Base-by-base conservation (phyloP, 1,284 basidiomycete species). In the Porodaedalea pini region DNA sequence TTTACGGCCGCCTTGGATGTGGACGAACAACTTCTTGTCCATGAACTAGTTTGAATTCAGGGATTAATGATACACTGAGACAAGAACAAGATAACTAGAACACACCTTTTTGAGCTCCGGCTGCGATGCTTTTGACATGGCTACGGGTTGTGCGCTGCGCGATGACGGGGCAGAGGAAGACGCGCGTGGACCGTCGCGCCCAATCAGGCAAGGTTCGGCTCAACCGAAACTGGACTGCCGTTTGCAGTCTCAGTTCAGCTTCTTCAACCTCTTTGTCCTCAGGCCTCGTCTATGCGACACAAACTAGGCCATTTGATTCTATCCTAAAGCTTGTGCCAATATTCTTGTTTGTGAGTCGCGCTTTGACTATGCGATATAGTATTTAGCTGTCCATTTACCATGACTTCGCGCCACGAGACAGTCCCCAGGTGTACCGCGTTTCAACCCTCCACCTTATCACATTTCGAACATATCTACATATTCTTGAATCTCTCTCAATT, bases 21-120 rank as follows among this genome's bases (percentile, higher is more conserved):
- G 88, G 68, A 99, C 81, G 73, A 94, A 94, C 65, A 98, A 78
- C 66, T 90, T 91, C 79, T 98, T 97, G 83, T 99, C 97, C 92
- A 99, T 98, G 71, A 97, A 99, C 90, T 98, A 69, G 51, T 31
- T 15, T 17, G 36, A 27, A 31, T n/a, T 15, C n/a, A 19, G 11
- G 10, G 39, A 29, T 45, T 57, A 51, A 55, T 58, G 36, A 58
- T 31, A 55, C 13, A 54, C 52, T 41, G n/a, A 25, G 34, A 40
- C 32, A 41, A 54, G 31, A 55, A n/a, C 44, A 40, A 40, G 47
- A 32, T 21, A 41, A 45, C 27, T 57, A 39, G 48, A 49, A 60
- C 62, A 21, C 5, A 93, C 93, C 83, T 93, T 96, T 82, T 95
- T 96, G 60, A 96, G 81, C 71, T 96, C 93, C 60, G 92, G 92